Base-by-base conservation (phyloP, 495 filamentous ascomycete genomes). In the Oleoguttula mirabilis region DNA sequence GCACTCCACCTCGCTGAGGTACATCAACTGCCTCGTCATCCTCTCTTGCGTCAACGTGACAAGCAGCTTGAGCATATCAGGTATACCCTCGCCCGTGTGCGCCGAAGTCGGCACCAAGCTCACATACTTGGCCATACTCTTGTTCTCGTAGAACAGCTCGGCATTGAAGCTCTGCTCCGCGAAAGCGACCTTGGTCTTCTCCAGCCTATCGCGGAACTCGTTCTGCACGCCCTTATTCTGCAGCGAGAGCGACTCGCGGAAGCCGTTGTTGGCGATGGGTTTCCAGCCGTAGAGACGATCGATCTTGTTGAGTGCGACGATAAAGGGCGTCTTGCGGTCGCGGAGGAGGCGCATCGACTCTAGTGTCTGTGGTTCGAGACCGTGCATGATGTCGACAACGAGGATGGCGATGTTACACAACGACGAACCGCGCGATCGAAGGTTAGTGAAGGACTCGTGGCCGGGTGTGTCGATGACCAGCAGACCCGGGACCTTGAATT, bases 321-420 rank as follows among this genome's bases (percentile, higher is more conserved):
- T 94, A 70, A 99, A 99, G 10, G 92, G 90, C 32, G 92, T 99
- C 63, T 87, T 92, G 45, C 85, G 73, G 55, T 95, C 88, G 55
- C 90, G 75, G 25, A 99, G 76, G 40, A 99, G 64, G 46, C 77
- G 79, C 83, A 99, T 95, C 6, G 92, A 96, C 62, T 99, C 92
- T 5, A 96, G 72, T 19, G 92, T 99, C 61, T 99, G 92, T 12
- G 86, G 92, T 62, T 99, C 92, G 35, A 99, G 76, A 57, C 92
- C 92, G 71, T 99, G 92, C 92, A 99, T 99, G 57, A 99, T 99
- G 72, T 99, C 92, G 50, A 99, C 88, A 17, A 99, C 92, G 45
- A 99, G 68, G 59, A 99, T 99, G 56, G 92, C 92, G 65, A 99
- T 96, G 67, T 99, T 99, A 63, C 92, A 99, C 37, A 99, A 79